Evolutionary conservation across 1,284 basidiomycete genomes (phyloP), one percentile per base, ranked within the genome.

Genomic region (Ganoderma boninense): DNA sequence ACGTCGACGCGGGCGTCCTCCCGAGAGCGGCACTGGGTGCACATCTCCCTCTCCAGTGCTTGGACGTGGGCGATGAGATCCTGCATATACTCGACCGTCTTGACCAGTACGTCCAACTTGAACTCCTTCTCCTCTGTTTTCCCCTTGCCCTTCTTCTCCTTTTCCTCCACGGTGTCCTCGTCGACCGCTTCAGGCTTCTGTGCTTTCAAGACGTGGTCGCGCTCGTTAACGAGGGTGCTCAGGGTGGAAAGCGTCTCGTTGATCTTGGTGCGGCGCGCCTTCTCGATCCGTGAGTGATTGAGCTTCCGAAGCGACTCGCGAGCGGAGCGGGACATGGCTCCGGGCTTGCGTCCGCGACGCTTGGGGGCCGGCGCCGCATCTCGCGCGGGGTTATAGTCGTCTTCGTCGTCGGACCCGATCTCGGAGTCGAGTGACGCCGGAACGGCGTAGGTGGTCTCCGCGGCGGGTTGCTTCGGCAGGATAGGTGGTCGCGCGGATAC

Each of bases 271-370:
- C 93, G 85, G 20, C 94, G 84, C 0, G 93, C 90, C 76, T 95
- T 94, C 82, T 95, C 93, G 79, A 95, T 95, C 68, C 94, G 90
- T 13, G 92, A 93, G 76, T 95, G 93, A 79, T 94, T 94, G 59
- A 93, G 87, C 78, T 94, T 92, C 69, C 93, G 90, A 80, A 92
- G 90, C 1, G 91, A 87, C 80, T 94, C 92, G 66, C 93, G 86
- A 42, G 91, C 92, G 7, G 88, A 86, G 71, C 92, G 90, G 16
- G 92, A 92, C 62, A 92, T 79, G 14, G 87, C 84, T 5, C 89
- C 89, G 0, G 92, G 91, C 77, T 91, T 93, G 68, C 92, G 88
- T 14, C 91, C 92, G 29, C 92, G 88, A 70, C 88, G 91, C 69
- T 81, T 82, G 4, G 82, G 80, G 7, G 77, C 71, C 5, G 80